Evolutionary conservation across 1,284 basidiomycete species (phyloP), one percentile per base, ranked within the genome.

Genomic region (Farysia itapuensis): DNA sequence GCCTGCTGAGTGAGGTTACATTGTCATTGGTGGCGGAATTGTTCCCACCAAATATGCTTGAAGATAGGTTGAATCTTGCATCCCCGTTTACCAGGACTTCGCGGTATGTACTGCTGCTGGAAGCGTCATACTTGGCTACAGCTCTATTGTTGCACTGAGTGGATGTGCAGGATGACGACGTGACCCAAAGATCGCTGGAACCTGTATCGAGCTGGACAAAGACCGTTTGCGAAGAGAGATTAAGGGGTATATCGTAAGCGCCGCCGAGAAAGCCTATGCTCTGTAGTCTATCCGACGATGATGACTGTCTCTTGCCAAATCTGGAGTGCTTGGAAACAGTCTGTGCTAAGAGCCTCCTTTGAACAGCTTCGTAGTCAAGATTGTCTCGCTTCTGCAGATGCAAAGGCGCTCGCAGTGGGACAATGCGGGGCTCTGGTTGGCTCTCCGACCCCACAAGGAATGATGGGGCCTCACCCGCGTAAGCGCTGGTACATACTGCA

Each of bases 151-250:
- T 15, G 25, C 63, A 66, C 26, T 40, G 32, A 15, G 4, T 2
- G 11, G 44, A 32, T 4, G 20, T 30, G 21, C 63, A 66, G 14
- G n/a, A 15, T 22, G 39, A 25, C 9, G 63, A 66, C 16, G 64
- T 43, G 40, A 66, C 25, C 63, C 63, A 66, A 5, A 66, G 47
- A 19, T 66, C 63, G n/a, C 51, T 33, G 2, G 63, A 66, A 0
- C 59, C 63, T 1, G 63, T 66, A 35, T 66, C 63, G 23, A 66
- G 49, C 41, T 66, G 53, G 12, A 66, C 63, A 40, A 63, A 63
- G 2, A 59, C 46, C 4, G 47, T 39, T 26, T 66, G 63, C 7
- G 63, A 52, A 9, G 52, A 51, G 15, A 66, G 24, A 25, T 63
- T 64, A 31, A 66, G 43, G 6, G 63, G 42, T 2, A 43, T 23